Evolutionary conservation across 495 filamentous ascomycete species (phyloP).

Genomic region (Sphaerosporella brunnea): DNA sequence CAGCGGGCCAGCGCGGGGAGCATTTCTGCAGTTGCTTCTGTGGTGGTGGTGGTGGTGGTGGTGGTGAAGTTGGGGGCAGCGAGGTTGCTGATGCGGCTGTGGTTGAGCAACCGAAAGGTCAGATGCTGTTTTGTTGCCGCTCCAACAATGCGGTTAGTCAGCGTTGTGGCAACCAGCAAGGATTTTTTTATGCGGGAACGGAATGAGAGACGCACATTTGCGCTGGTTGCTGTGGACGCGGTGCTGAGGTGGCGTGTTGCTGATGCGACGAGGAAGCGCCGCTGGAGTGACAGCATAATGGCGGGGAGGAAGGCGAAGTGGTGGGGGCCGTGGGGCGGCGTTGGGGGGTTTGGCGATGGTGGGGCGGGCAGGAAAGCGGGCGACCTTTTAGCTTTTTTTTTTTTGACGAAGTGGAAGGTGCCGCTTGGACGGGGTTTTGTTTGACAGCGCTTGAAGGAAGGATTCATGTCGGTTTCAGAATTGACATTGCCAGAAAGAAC

Average conservation of each 20-base stretch:
- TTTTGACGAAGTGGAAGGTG: too few species aligned
- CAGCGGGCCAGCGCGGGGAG: not conserved
- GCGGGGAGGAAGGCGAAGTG: not conserved
- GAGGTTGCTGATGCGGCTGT: not conserved
- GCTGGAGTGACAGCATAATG: too few species aligned
- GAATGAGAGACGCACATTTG: too few species aligned
- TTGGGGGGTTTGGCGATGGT: not conserved
- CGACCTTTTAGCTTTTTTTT: constrained; percentile 3
- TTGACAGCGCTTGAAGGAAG: too few species aligned
- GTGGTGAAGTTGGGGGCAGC: not conserved
- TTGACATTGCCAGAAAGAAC: too few species aligned
- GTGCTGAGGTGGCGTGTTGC: too few species aligned
- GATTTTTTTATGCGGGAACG: too few species aligned
- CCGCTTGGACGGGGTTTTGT: too few species aligned
- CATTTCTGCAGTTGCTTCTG: not conserved
- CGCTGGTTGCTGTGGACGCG: too few species aligned
- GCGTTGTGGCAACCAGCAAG: too few species aligned
- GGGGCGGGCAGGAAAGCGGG: not conserved
- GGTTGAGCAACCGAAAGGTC: not conserved
- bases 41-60: not conserved
- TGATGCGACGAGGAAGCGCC: not conserved
- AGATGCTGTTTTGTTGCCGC: not conserved
- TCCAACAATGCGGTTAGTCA: not conserved
- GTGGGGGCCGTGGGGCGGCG: not conserved
- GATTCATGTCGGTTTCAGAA: too few species aligned